Base-by-base conservation (phyloP, 2,329 filamentous ascomycete species). In the Clathrospora elynae region DNA sequence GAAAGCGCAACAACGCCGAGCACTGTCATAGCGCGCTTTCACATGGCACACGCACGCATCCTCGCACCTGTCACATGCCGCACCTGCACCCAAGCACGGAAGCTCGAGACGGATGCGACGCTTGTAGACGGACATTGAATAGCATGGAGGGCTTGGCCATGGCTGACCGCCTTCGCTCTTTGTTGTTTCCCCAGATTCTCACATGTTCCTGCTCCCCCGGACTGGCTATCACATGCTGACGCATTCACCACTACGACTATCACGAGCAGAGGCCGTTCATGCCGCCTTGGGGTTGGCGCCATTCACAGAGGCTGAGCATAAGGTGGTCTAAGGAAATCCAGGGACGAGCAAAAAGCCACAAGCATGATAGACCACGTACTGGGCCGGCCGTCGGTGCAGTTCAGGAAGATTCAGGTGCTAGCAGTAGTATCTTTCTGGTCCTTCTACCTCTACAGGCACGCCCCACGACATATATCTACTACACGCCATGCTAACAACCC, bases 371-470 rank as follows among this genome's bases (percentile, higher is more conserved):
- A 97, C 72, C 92, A 97, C 78, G 87, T 96, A 43, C 78, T 97
- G 34, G 92, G 92, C 51, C 85, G 90, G 53, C 92, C 92, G 22
- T 96, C 91, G 48, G 84, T 88, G 64, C 88, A 92, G 74, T 96
- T 95, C 63, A 84, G 92, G 53, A 90, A 95, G 64, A 85, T 95
- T 35, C 92, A 97, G 71, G 90, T 99, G 58, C 81, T 97, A 55
- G 86, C 87, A 14, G 93, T 97, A 10, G 80, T 97, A 41, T 84
- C 88, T 0, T 93, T 97, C 66, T 99, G 93, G 93, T 87, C 87
- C 4, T 73, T 86, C 32, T 96, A 96, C 68, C 76, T 96, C 18
- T 80, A 86, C 62, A 84, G 81, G 87, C 89, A 75, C 49, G 76
- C 64, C 12, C 20, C 14, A 12, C 19, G 14, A 14, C 20, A 23